phyloP scores from a whole-genome alignment of 164 flowering plant species.

The Tinospora cordifolia region DNA sequence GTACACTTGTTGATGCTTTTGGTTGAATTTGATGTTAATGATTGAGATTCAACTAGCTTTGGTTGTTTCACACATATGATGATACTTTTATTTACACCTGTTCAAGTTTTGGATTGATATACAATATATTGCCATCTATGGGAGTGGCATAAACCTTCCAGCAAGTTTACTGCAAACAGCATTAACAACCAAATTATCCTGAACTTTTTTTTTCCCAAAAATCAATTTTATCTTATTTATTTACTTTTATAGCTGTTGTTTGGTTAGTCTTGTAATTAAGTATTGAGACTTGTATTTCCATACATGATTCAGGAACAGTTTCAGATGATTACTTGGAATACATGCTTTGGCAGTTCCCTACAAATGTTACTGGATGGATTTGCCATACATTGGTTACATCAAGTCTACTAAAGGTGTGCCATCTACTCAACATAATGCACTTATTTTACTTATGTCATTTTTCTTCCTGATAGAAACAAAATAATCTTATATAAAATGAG shows the following conservation, averaged over 20 bases:
- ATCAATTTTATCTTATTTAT: too few relatives aligned
- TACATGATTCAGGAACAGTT: conserved; percentile 60
- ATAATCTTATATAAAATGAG: neutral
- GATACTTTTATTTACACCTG: neutral
- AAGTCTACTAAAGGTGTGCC: conserved; percentile 72
- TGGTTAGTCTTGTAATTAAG: neutral
- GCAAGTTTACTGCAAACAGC: too few relatives aligned
- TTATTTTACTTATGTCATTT: neutral
- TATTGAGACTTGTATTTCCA: conserved; percentile 6
- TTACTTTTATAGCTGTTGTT: too few relatives aligned
- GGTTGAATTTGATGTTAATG: neutral
- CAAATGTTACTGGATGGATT: conserved; percentile 90
- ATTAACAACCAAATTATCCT: too few relatives aligned
- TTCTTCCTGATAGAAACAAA: too few relatives aligned
- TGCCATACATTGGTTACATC: conserved; percentile 86
- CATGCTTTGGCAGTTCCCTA: conserved; percentile 87
- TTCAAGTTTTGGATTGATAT: too few relatives aligned
- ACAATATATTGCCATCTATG: too few relatives aligned
- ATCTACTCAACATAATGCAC: neutral
- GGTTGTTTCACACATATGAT: neutral
- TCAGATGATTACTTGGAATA: conserved; percentile 91
- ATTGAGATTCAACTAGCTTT: neutral
- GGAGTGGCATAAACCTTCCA: too few relatives aligned
- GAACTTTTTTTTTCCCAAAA: too few relatives aligned
- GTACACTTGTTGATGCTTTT: neutral